phyloP scores from a whole-genome alignment of 148 eudicot species.

The Limonium bicolor region DNA sequence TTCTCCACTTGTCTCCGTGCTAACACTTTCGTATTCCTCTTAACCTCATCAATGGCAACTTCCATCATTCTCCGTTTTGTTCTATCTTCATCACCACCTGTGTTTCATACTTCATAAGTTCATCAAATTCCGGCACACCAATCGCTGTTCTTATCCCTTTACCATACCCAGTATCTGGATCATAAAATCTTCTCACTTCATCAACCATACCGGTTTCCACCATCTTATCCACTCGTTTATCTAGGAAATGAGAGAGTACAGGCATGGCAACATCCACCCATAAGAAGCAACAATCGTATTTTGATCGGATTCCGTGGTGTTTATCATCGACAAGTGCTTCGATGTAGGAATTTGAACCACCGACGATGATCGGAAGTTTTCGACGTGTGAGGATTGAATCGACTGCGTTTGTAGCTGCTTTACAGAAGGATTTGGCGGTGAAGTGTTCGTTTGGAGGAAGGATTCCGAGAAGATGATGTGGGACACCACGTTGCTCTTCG shows the following conservation, averaged over 20 bases:
- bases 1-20: not conserved
- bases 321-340: conserved; percentile 12
- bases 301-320: not conserved
- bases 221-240: conserved; percentile 19
- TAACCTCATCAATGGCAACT: not conserved
- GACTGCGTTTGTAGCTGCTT: not conserved
- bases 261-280: conserved; percentile 13
- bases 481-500: conserved; percentile 6
- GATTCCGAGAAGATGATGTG: conserved; percentile 20
- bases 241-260: conserved; percentile 4
- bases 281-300: conserved; percentile 10
- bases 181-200: conserved; percentile 12
- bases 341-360: conserved; percentile 22
- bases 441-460: conserved; percentile 10
- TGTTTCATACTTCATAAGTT: not conserved
- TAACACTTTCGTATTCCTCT: not conserved
- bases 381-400: not conserved
- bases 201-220: conserved; percentile 12
- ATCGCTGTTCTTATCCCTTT: conserved; percentile 1
- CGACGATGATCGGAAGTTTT: conserved; percentile 18
- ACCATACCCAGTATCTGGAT: conserved; percentile 8
- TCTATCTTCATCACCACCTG: not conserved
- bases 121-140: not conserved
- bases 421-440: conserved; percentile 8
- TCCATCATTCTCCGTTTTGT: not conserved